A percentile compares a stretch with the other conserved stretches of the same genome.
These are phyloP conservation scores for Herpetomonas samuelpessoai DNA, from an alignment of 208 protist genomes.

Conservation along the genomic window DNA sequence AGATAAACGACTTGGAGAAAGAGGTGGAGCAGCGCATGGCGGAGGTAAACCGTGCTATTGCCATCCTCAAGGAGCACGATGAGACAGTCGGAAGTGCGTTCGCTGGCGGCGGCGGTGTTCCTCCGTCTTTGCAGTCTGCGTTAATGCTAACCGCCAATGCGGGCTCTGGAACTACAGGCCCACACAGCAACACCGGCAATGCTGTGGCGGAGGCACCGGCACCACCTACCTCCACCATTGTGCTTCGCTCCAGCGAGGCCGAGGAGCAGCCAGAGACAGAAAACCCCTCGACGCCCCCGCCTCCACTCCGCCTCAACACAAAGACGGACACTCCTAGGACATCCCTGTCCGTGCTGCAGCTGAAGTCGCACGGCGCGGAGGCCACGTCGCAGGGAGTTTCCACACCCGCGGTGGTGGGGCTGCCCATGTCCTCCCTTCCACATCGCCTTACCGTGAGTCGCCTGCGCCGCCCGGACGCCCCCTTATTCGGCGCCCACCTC, in stretches of 20 bases:
- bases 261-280: neutral
- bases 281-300: constrained; percentile 1
- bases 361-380: neutral
- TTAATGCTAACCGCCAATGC: neutral
- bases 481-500: constrained; percentile 41
- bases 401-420: neutral
- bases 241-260: constrained; percentile 8
- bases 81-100: neutral
- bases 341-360: neutral
- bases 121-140: neutral
- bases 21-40: constrained; percentile 86
- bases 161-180: neutral
- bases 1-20: constrained; percentile 62
- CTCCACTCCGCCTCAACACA: neutral
- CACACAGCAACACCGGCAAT: neutral
- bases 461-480: constrained; percentile 54
- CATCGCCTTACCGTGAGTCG: constrained; percentile 27
- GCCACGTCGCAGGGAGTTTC: neutral
- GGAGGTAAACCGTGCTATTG: constrained; percentile 79
- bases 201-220: neutral
- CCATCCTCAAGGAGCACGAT: constrained; percentile 34
- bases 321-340: constrained; percentile 2
- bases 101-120: neutral
- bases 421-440: neutral
- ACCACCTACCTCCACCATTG: constrained; percentile 7